These are phyloP conservation scores for Clarkia xantiana DNA, from an alignment of 345 rosid genomes.

Conservation along the genomic window DNA sequence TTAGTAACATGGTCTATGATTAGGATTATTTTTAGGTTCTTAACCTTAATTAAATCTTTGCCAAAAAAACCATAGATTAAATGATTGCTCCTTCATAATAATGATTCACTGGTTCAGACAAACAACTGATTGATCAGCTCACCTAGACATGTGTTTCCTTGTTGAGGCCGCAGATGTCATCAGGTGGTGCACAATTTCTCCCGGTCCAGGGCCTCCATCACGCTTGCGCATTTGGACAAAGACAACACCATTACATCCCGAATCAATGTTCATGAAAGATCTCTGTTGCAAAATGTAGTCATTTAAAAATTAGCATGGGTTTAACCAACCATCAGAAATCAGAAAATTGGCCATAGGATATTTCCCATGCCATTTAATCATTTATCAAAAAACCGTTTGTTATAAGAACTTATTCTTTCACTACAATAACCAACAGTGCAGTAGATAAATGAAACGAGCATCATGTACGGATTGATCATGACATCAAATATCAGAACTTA, in stretches of 20 bases:
- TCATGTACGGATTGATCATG: neutral
- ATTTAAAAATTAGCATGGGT: neutral
- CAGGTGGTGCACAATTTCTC: slow-evolving; percentile 69
- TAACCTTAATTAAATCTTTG: no score
- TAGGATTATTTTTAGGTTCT: no score
- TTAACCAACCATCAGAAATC: no score
- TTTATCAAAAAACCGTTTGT: no score
- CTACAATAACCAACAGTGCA: no score
- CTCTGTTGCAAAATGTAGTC: slow-evolving; percentile 34
- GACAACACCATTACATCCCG: slow-evolving; percentile 82
- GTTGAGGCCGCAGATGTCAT: slow-evolving; percentile 78
- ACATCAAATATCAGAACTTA: no score
- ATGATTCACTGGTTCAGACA: slow-evolving; percentile 1
- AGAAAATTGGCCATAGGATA: no score
- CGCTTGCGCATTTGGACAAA: slow-evolving; percentile 85
- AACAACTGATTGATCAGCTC: slow-evolving; percentile 6
- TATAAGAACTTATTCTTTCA: no score
- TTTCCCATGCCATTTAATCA: no score
- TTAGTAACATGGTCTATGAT: no score
- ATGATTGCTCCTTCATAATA: slow-evolving; percentile 2
- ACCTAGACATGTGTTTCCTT: slow-evolving; percentile 93
- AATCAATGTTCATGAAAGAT: slow-evolving; percentile 68
- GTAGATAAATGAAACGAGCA: neutral
- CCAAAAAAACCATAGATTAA: neutral
- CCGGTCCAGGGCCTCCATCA: slow-evolving; percentile 75